A percentile compares a stretch with the other conserved stretches of the same genome.
phyloP scores from a whole-genome alignment of 2,329 filamentous ascomycete species.

The Hymenoscyphus albidus region DNA sequence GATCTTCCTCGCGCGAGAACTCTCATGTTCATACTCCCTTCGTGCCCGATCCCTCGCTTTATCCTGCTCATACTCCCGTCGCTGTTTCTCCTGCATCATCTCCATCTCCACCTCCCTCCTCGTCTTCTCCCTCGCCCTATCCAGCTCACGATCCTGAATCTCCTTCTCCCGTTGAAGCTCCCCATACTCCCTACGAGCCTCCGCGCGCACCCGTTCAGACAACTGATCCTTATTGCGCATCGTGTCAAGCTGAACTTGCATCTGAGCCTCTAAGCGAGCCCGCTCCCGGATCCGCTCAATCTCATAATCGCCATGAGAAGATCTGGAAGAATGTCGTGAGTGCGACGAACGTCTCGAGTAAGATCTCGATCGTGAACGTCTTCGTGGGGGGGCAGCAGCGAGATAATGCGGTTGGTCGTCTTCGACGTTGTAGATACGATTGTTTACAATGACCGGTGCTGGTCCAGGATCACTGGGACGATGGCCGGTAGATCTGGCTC shows the following conservation, averaged over 20 bases:
- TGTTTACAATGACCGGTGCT: slow-evolving; percentile 54
- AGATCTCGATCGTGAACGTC: slow-evolving; percentile 10
- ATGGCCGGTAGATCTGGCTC: slow-evolving; percentile 15
- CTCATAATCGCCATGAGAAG: slow-evolving; percentile 38
- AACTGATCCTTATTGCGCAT: slow-evolving; percentile 5
- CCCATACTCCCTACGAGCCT: slow-evolving; percentile 16
- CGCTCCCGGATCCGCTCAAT: slow-evolving; percentile 38
- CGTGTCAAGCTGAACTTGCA: slow-evolving; percentile 1
- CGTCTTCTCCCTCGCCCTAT: slow-evolving; percentile 3
- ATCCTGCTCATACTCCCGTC: slow-evolving; percentile 10
- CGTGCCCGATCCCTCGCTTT: slow-evolving; percentile 4
- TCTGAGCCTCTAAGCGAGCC: slow-evolving; percentile 10
- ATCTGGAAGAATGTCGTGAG: slow-evolving; percentile 5
- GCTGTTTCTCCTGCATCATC: slow-evolving; percentile 4
- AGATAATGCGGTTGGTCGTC: slow-evolving; percentile 34
- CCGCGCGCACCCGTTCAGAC: not conserved
- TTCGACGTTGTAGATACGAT: slow-evolving; percentile 47
- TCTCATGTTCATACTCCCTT: slow-evolving; percentile 8
- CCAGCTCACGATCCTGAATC: slow-evolving; percentile 6
- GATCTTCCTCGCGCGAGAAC: not conserved
- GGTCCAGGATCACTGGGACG: slow-evolving; percentile 30
- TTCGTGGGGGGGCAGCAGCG: slow-evolving; percentile 26
- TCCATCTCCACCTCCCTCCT: slow-evolving; percentile 30
- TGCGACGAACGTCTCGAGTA: slow-evolving; percentile 13
- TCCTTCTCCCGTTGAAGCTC: slow-evolving; percentile 6